Conservation (phyloP, 2,329 filamentous ascomycete genomes). For the Sporothrix variecibatus region DNA sequence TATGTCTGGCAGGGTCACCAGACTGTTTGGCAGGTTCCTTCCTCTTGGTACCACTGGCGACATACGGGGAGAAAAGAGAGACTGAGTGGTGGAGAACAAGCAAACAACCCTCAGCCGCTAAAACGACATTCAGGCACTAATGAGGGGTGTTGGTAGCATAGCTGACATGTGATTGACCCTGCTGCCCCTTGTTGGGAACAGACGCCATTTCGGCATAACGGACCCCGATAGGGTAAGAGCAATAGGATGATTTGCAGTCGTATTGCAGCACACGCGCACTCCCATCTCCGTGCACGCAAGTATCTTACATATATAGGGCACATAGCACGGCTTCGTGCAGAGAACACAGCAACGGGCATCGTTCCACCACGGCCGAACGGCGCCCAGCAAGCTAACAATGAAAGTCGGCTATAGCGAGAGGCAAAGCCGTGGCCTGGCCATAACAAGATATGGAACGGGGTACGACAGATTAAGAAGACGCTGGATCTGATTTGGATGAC, state of each 20-base stretch:
- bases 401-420: background rate
- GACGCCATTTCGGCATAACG: constrained; percentile 2
- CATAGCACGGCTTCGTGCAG: background rate
- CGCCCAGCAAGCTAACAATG: background rate
- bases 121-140: background rate
- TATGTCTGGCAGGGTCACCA: background rate
- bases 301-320: background rate
- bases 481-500: background rate
- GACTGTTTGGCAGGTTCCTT: background rate
- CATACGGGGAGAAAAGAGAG: background rate
- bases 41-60: background rate
- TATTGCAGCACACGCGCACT: background rate
- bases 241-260: background rate
- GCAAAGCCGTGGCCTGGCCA: background rate
- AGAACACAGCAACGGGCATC: background rate
- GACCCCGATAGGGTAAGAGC: background rate
- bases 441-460: background rate
- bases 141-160: background rate
- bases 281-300: background rate
- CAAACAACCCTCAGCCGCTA: background rate
- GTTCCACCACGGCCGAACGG: constrained; percentile 27
- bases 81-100: background rate
- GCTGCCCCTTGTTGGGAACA: background rate
- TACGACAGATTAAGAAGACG: background rate
- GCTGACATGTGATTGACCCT: constrained; percentile 8